Evolutionary conservation across 768 basidiomycete species (phyloP), one percentile per base, ranked within the genome.

Genomic region (Pulveroboletus sp.): DNA sequence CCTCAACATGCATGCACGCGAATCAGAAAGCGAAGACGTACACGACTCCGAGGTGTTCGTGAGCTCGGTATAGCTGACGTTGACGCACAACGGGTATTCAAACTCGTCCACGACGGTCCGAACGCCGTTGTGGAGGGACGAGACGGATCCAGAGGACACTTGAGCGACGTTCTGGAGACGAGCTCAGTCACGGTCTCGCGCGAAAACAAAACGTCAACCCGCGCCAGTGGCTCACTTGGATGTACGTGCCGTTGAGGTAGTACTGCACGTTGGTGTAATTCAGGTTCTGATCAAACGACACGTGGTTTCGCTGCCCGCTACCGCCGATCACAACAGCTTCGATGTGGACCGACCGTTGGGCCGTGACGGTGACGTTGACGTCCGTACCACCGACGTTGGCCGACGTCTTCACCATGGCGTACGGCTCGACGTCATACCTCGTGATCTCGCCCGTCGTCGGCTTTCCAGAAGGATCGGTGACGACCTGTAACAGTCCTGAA

Each of bases 381-480:
- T 82, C 77, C 29, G 73, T 73, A 13, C 53, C 63, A 58, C 48
- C 72, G 45, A 62, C 57, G 65, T 50, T 79, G 13, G 71, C 84
- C 12, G 72, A 73, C 2, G 72, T 77, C 19, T 62, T 73, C 4
- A 82, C 71, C 35, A 65, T 51, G 3, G 86, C 82, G 55, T 81
- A 88, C 0, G 78, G 77, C 11, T 78, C 65, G 26, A 71, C 86
- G 16, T 75, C 65, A 57, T 88, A 85, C 9, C 59, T 57, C 0
- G 76, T 81, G 49, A 90, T 86, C 24, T 71, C 75, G 24, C 89
- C 89, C 1, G 80, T 86, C 3, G 89, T 89, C 4, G 73, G 84
- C 59, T 71, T 69, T 2, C 72, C 67, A 26, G 86, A 86, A 8
- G 79, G 64, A 60, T 88, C 85, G 1, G 80, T 81, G 51, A 83